Evolutionary conservation across 176 grass and related monocot species (phyloP), one percentile per base, ranked within the genome.

Genomic region (Zoysia japonica): DNA sequence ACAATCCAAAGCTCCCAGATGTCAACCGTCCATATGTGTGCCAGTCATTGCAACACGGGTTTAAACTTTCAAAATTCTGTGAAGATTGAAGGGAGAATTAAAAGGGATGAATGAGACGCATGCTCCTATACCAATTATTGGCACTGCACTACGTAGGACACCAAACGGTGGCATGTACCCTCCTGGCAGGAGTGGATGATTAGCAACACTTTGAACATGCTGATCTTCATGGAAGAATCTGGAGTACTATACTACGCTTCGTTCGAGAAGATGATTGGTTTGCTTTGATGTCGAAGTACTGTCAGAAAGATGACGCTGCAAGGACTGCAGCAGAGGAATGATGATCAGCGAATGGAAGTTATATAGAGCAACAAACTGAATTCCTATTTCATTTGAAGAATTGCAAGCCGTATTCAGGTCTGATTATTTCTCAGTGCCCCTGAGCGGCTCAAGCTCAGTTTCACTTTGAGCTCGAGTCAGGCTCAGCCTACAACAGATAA

Each of bases 31-130:
- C 68, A 6, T 54, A 55, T 45, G 9, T 13, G 12, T 5, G 9
- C 42, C 81, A 57, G 65, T 68, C 81, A 75, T 56, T 14, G 3
- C 15, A 39, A 2, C 43, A 80, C 6, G 28, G 28, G 67, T 48
- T 67, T 59, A 45, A 50, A 38, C 28, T 8, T 68, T 61, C 54
- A 69, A 71, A 53, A 45, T 64, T 45, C 19, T 36, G 19, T 41
- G 75, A 73, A 79, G 68, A 85, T 66, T 85, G 67, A 40, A 19
- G 6, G 54, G 16, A 61, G 57, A 61, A 28, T 2, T 8, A 84
- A 79, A 61, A 28, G 42, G 3, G 40, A 47, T 11, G n/a, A 15
- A 44, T 46, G 28, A 73, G 47, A 79, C 7, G 68, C 49, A 38
- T 28, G 28, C 28, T 28, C 28, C 28, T 28, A 28, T 61, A 15